A percentile compares a stretch with the other conserved stretches of the same genome.
phyloP scores from a whole-genome alignment of 768 basidiomycete genomes.

The Mrakia hoshinonis region DNA sequence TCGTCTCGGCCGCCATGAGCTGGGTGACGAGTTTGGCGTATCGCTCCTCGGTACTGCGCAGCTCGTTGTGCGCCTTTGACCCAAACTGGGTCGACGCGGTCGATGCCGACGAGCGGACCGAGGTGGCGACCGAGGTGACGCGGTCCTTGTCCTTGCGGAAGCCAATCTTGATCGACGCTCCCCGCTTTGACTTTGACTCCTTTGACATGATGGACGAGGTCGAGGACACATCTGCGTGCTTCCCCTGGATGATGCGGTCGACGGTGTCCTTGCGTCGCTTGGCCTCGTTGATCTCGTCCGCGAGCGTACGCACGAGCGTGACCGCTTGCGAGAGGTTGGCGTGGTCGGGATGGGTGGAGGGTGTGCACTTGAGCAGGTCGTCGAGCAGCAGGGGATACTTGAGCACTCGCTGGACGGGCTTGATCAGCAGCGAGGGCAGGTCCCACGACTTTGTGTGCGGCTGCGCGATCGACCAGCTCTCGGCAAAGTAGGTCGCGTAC shows the following conservation, averaged over 20 bases:
- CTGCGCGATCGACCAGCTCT: conserved; percentile 40
- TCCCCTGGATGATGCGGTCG: conserved; percentile 34
- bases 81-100: conserved; percentile 16
- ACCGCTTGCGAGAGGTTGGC: conserved; percentile 43
- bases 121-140: background rate
- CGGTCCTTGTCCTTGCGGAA: conserved; percentile 38
- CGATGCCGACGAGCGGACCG: background rate
- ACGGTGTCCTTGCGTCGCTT: conserved; percentile 63
- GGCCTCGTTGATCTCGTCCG: conserved; percentile 59
- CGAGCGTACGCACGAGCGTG: conserved; percentile 42
- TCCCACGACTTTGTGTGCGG: conserved; percentile 42
- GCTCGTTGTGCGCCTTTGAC: background rate
- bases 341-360: conserved; percentile 41
- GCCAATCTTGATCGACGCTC: conserved; percentile 25
- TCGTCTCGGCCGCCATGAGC: conserved; percentile 20
- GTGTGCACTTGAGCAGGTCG: conserved; percentile 39
- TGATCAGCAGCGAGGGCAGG: conserved; percentile 42
- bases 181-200: conserved; percentile 24
- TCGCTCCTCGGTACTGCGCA: conserved; percentile 21
- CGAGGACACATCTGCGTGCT: background rate
- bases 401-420: conserved; percentile 41
- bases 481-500: conserved; percentile 36
- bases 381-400: conserved; percentile 41
- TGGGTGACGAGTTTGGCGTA: conserved; percentile 20
- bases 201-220: background rate